Evolutionary conservation across 2,329 filamentous ascomycete species (phyloP).

Genomic region (Apiospora arundinis): DNA sequence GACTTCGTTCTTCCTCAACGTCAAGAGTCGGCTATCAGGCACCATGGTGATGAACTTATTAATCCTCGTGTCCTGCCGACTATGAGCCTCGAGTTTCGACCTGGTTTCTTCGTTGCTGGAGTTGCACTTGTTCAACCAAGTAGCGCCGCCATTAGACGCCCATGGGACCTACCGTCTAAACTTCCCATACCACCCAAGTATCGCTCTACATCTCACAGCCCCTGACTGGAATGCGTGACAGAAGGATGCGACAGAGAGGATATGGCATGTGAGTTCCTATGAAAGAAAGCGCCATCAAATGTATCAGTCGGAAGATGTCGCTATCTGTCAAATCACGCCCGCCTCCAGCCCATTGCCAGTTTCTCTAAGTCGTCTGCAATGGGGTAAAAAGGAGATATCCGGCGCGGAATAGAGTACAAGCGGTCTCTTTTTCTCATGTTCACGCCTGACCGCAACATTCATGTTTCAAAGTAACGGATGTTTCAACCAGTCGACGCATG

Average conservation of each 20-base stretch:
- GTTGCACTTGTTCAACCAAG: neutral
- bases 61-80: neutral
- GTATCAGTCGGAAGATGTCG: neutral
- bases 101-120: too few relatives aligned
- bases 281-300: neutral
- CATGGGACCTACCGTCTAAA: neutral
- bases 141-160: neutral
- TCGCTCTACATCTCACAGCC: neutral
- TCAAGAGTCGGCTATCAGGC: neutral
- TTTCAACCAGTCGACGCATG: neutral
- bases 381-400: neutral
- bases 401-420: neutral
- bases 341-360: too few relatives aligned
- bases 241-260: neutral
- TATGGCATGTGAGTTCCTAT: neutral
- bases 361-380: too few relatives aligned
- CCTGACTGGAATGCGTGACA: neutral
- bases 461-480: neutral
- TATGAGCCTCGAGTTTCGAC: neutral
- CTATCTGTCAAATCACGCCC: neutral
- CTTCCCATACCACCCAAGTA: neutral
- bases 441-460: neutral
- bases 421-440: too few relatives aligned
- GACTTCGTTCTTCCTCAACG: neutral
- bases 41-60: neutral